Conservation (phyloP, 2,329 filamentous ascomycete species). For the Mycosphaerella arachidis region DNA sequence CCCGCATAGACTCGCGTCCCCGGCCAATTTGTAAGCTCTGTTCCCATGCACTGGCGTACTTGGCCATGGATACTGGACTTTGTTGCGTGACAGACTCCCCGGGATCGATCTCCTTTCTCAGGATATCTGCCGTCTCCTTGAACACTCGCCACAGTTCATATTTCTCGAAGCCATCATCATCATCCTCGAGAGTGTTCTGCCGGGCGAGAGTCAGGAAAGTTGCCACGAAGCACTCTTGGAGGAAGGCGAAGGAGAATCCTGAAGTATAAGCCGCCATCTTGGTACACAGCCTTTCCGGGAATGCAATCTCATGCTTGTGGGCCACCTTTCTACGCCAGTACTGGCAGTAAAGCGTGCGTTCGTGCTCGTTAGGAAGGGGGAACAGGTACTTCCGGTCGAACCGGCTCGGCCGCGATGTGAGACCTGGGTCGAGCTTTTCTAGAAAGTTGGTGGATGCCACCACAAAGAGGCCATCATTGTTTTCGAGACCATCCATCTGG, state of each 20-base stretch:
- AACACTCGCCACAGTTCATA: constrained; percentile 58
- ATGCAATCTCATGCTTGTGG: constrained; percentile 54
- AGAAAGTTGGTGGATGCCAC: constrained; percentile 43
- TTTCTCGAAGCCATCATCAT: constrained; percentile 42
- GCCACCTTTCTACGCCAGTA: constrained; percentile 59
- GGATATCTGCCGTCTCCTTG: constrained; percentile 56
- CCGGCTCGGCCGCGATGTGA: constrained; percentile 56
- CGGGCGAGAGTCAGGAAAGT: constrained; percentile 55
- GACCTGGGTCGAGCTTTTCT: constrained; percentile 62
- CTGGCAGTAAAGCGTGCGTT: constrained; percentile 57
- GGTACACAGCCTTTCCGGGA: constrained; percentile 53
- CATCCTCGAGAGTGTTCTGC: constrained; percentile 17
- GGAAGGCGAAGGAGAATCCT: constrained; percentile 64
- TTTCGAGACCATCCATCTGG: constrained; percentile 63
- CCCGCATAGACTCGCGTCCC: not conserved
- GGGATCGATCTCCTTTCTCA: constrained; percentile 53
- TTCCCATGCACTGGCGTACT: not conserved
- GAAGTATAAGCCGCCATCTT: constrained; percentile 58
- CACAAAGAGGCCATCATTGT: constrained; percentile 67
- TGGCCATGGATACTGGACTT: not conserved
- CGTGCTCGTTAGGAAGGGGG: constrained; percentile 44
- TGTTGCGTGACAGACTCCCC: not conserved
- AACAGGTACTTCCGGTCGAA: constrained; percentile 66
- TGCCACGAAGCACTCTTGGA: constrained; percentile 65
- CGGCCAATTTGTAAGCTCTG: not conserved